Conservation (phyloP, 192 early-diverging fungal genomes). For the Geosiphon pyriformis region DNA sequence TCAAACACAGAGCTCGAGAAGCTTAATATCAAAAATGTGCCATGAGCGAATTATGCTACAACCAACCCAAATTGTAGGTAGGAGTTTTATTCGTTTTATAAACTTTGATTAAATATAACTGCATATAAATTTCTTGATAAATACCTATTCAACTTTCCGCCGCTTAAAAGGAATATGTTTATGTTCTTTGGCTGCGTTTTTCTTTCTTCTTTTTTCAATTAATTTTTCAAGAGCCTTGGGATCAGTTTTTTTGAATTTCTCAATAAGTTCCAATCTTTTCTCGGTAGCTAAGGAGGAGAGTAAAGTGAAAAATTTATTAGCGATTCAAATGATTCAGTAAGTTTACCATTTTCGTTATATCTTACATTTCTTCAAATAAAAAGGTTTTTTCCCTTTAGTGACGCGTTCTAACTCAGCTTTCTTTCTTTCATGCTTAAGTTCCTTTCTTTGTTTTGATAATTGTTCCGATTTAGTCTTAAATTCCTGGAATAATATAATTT, state of each 20-base stretch:
- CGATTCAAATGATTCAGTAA: neutral
- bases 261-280: conserved; percentile 80
- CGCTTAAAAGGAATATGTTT: conserved; percentile 55
- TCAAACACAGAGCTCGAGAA: too few species aligned
- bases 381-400: conserved; percentile 88
- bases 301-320: conserved; percentile 6
- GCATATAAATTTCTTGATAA: too few species aligned
- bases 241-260: conserved; percentile 72
- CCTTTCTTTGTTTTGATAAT: conserved; percentile 45
- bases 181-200: conserved; percentile 85
- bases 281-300: conserved; percentile 49
- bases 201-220: conserved; percentile 91
- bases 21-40: too few species aligned
- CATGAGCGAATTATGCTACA: too few species aligned
- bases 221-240: conserved; percentile 74
- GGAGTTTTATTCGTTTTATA: too few species aligned
- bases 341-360: conserved; percentile 3
- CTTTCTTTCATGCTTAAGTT: conserved; percentile 69
- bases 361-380: conserved; percentile 85
- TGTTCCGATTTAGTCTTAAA: conserved; percentile 47
- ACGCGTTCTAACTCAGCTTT: conserved; percentile 78
- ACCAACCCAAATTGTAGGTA: too few species aligned
- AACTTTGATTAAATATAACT: too few species aligned
- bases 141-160: conserved; percentile 35
- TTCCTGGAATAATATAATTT: conserved; percentile 15